phyloP scores from a whole-genome alignment of 768 basidiomycete genomes.

The Amanita fuliginea region DNA sequence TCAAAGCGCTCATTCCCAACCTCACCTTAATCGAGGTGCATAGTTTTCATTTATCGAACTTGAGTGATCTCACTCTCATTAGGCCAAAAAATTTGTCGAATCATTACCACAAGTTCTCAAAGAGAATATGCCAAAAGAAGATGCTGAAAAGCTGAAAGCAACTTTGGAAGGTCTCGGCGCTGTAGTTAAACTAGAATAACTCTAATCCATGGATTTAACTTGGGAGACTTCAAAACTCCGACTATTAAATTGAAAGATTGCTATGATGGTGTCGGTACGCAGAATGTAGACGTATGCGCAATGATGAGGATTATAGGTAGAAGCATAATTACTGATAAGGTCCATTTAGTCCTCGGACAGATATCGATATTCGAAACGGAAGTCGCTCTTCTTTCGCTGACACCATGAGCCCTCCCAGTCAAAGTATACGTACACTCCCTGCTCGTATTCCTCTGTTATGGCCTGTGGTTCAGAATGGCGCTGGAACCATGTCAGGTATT shows the following conservation, averaged over 20 bases:
- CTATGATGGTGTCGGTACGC: slow-evolving; percentile 1
- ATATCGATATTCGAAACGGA: slow-evolving; percentile 94
- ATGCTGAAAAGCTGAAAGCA: slow-evolving; percentile 92
- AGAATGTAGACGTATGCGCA: slow-evolving; percentile 2
- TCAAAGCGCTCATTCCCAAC: slow-evolving; percentile 91
- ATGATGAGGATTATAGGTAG: slow-evolving; percentile 7
- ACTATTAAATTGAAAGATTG: not conserved
- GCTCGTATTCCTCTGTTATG: slow-evolving; percentile 98
- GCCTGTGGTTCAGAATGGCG: slow-evolving; percentile 96
- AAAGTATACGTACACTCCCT: slow-evolving; percentile 98
- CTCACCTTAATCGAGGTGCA: slow-evolving; percentile 95
- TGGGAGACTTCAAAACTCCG: slow-evolving; percentile 7
- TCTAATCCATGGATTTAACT: slow-evolving; percentile 10
- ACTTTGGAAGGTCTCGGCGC: slow-evolving; percentile 87
- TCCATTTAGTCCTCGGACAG: slow-evolving; percentile 73
- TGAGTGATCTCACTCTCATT: slow-evolving; percentile 8
- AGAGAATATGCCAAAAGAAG: slow-evolving; percentile 92
- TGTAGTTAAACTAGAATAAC: slow-evolving; percentile 74
- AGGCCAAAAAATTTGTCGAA: slow-evolving; percentile 99
- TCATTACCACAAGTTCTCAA: slow-evolving; percentile 87
- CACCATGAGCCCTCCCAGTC: slow-evolving; percentile 99
- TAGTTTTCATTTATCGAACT: slow-evolving; percentile 11
- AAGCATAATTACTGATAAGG: slow-evolving; percentile 2
- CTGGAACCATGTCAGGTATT: slow-evolving; percentile 99
- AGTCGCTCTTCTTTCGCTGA: slow-evolving; percentile 95